Percentiles rank a stretch among this genome's conserved stretches.
These are phyloP conservation scores for Primulina huaijiensis DNA, from an alignment of 257 asterid species.

Conservation along the genomic window DNA sequence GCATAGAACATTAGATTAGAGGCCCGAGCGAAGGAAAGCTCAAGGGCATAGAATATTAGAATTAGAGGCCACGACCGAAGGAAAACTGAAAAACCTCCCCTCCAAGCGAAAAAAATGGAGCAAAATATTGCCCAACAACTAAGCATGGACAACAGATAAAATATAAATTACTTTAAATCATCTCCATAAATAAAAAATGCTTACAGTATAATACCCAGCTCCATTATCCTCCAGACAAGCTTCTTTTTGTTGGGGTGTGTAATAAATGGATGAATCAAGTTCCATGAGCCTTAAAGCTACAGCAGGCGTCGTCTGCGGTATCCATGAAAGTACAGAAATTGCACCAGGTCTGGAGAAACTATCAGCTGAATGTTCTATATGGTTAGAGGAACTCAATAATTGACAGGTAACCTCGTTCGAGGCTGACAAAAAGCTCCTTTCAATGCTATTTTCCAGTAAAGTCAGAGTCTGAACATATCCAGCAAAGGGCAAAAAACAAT, in stretches of 20 bases:
- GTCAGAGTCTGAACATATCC: slow-evolving; percentile 52
- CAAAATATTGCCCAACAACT: neutral
- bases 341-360: slow-evolving; percentile 29
- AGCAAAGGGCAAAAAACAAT: slow-evolving; percentile 3
- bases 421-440: slow-evolving; percentile 52
- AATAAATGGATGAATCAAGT: slow-evolving; percentile 62
- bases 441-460: slow-evolving; percentile 55
- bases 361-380: slow-evolving; percentile 25
- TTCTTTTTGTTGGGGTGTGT: slow-evolving; percentile 44
- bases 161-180: neutral
- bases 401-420: slow-evolving; percentile 58
- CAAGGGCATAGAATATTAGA: no score
- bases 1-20: neutral
- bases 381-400: slow-evolving; percentile 37
- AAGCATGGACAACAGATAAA: neutral
- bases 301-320: slow-evolving; percentile 74
- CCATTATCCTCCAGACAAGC: slow-evolving; percentile 36
- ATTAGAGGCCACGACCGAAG: neutral
- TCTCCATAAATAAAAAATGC: slow-evolving; percentile 22
- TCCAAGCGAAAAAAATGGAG: neutral
- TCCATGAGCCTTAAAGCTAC: slow-evolving; percentile 80
- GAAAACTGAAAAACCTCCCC: neutral
- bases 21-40: neutral
- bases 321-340: slow-evolving; percentile 67
- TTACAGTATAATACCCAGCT: slow-evolving; percentile 41